These are phyloP conservation scores for Kuraishia floccosa DNA, from an alignment of 805 yeast genomes.

Conservation along the genomic window DNA sequence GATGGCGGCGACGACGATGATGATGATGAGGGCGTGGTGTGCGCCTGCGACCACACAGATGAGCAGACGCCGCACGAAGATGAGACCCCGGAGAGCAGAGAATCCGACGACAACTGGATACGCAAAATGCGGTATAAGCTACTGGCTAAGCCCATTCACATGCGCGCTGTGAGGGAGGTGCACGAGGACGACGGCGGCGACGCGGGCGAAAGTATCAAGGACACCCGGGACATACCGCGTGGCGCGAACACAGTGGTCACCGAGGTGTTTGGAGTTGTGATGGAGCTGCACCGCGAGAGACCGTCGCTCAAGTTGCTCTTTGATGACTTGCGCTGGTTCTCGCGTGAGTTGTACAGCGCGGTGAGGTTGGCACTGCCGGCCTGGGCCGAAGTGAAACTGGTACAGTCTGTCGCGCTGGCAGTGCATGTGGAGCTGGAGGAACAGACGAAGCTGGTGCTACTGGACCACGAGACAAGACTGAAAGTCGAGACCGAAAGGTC, in stretches of 20 bases:
- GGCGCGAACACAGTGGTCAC: constrained; percentile 35
- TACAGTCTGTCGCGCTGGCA: constrained; percentile 42
- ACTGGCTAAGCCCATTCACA: neutral
- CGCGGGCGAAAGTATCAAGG: constrained; percentile 51
- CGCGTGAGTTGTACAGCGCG: too few species aligned
- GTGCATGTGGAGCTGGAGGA: constrained; percentile 30
- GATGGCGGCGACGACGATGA: constrained; percentile 4
- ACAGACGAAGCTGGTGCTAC: constrained; percentile 10
- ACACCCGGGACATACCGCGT: constrained; percentile 66
- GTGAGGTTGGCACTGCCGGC: too few species aligned
- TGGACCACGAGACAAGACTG: constrained; percentile 12
- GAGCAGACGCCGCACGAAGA: constrained; percentile 12
- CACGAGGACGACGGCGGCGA: constrained; percentile 13
- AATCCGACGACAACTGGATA: too few species aligned
- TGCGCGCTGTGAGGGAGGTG: constrained; percentile 2
- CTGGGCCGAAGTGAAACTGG: constrained; percentile 25
- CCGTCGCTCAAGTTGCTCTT: constrained; percentile 10
- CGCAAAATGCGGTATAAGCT: too few species aligned
- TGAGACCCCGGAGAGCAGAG: neutral
- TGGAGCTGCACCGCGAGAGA: too few species aligned
- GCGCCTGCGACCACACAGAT: constrained; percentile 9
- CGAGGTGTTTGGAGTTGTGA: constrained; percentile 13
- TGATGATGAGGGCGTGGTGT: constrained; percentile 11
- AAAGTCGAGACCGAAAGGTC: constrained; percentile 16
- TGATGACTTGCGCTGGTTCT: too few species aligned